Percentiles rank a stretch among this genome's conserved stretches.
These are phyloP conservation scores for Ogataea nonfermentans DNA, from an alignment of 805 yeast species.

Conservation along the genomic window DNA sequence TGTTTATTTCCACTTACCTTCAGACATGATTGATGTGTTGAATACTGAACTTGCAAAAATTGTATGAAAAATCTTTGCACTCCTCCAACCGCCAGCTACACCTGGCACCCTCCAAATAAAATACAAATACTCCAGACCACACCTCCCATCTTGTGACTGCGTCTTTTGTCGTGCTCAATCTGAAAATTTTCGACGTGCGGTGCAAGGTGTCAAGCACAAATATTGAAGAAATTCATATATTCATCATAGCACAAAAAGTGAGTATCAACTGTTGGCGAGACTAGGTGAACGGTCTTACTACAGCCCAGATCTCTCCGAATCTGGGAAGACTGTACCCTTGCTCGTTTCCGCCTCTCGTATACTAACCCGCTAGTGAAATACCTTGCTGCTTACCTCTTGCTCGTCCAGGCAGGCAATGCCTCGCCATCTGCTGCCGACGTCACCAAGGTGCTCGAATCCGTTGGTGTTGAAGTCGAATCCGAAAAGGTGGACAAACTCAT, in stretches of 20 bases:
- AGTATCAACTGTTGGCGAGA: constrained; percentile 1
- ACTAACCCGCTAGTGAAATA: constrained; percentile 58
- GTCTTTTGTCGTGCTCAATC: constrained; percentile 9
- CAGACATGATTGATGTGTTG: constrained; percentile 27
- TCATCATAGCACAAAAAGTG: constrained; percentile 12
- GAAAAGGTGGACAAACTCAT: constrained; percentile 69
- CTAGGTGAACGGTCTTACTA: background rate
- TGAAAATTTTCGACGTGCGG: constrained; percentile 16
- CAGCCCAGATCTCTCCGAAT: background rate
- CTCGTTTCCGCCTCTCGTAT: background rate
- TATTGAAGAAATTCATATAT: constrained; percentile 7
- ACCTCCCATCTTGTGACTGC: constrained; percentile 15
- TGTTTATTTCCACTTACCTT: constrained; percentile 19
- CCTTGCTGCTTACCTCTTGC: constrained; percentile 91
- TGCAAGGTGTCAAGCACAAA: constrained; percentile 17
- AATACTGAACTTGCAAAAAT: constrained; percentile 6
- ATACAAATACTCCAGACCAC: too few species aligned
- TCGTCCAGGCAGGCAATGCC: constrained; percentile 83
- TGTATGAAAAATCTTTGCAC: constrained; percentile 13
- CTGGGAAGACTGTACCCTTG: too few species aligned
- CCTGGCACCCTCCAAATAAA: constrained; percentile 6
- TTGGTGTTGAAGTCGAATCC: constrained; percentile 79
- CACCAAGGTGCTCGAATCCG: constrained; percentile 67
- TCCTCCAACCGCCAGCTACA: constrained; percentile 4
- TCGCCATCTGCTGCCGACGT: constrained; percentile 78